These are phyloP conservation scores for Vitis hybrid DNA, from an alignment of 177 flowering plant genomes.

Conservation along the genomic window DNA sequence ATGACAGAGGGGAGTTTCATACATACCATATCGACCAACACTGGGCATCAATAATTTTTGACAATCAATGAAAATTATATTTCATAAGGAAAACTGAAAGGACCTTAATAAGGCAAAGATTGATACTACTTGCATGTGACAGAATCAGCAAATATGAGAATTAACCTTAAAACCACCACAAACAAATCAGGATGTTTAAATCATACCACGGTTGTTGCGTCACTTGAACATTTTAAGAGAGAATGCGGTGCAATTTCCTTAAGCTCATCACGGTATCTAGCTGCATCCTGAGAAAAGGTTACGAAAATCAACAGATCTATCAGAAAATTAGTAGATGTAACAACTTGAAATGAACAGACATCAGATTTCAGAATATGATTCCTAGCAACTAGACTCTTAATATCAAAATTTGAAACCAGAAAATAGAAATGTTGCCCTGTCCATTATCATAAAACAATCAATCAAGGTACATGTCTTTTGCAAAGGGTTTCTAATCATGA, in stretches of 20 bases:
- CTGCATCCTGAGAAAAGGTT: slow-evolving; percentile 72
- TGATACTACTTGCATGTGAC: background rate
- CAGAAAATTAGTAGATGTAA: background rate
- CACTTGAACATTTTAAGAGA: slow-evolving; percentile 86
- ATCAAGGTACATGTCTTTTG: no score
- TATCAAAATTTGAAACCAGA: background rate
- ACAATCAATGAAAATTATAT: background rate
- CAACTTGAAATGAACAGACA: background rate
- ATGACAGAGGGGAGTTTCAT: background rate
- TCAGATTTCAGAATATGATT: background rate
- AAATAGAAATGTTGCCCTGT: background rate
- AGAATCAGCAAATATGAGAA: background rate
- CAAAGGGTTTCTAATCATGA: no score
- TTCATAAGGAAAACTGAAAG: background rate
- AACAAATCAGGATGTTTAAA: no score
- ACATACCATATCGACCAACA: background rate
- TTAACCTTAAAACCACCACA: background rate
- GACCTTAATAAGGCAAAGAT: background rate
- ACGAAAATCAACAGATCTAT: background rate
- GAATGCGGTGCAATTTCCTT: slow-evolving; percentile 72
- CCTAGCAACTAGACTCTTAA: background rate
- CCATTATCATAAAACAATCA: background rate
- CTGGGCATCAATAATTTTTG: background rate
- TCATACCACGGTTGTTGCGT: slow-evolving; percentile 89
- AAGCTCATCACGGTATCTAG: slow-evolving; percentile 71